Evolutionary conservation across 805 yeast species (phyloP), one percentile per base, ranked within the genome.

Genomic region (Tetrapisispora namnaoensis): DNA sequence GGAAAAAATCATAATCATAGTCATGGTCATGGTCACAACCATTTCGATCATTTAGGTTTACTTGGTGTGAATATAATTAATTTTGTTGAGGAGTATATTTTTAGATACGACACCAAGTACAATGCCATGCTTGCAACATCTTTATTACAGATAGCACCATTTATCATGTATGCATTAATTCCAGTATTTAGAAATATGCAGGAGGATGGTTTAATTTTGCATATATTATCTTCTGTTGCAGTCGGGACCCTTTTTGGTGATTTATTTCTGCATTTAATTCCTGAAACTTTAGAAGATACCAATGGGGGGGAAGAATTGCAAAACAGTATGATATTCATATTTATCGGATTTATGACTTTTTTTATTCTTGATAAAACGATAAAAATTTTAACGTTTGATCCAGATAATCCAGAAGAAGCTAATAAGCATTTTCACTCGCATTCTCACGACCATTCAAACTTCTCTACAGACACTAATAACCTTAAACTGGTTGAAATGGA

Each of bases 181-280:
- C 87, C 88, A 6, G 73, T 81, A 0, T 49, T 57, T n/a, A 49
- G 47, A 27, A 44, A 40, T 11, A 44, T 39, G n/a, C 40, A 46
- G 30, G 51, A 47, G 32, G 47, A 38, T 39, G 44, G 51, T 42
- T n/a, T 39, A 16, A 20, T 53, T 32, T 65, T 82, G 36, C 70
- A 79, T 10, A 60, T 76, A 24, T 63, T 84, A 48, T 86, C 83
- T 1, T 71, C 86, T 42, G 83, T 85, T 67, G 90, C 91, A 14
- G 75, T 80, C 44, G 93, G 93, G 42, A 86, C 90, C 1, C 67
- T 85, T 37, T 65, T 85, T 35, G 91, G 91, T 42, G 91, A 84
- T 60, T 79, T 83, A 1, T 82, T 85, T 53, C 61, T 84, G 41
- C 93, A 85, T 62, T 59, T 85, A 50, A 64, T 85, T 43, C 93